These are phyloP conservation scores for Trichoderma gracile DNA, from an alignment of 2,329 filamentous ascomycete genomes.

Conservation along the genomic window DNA sequence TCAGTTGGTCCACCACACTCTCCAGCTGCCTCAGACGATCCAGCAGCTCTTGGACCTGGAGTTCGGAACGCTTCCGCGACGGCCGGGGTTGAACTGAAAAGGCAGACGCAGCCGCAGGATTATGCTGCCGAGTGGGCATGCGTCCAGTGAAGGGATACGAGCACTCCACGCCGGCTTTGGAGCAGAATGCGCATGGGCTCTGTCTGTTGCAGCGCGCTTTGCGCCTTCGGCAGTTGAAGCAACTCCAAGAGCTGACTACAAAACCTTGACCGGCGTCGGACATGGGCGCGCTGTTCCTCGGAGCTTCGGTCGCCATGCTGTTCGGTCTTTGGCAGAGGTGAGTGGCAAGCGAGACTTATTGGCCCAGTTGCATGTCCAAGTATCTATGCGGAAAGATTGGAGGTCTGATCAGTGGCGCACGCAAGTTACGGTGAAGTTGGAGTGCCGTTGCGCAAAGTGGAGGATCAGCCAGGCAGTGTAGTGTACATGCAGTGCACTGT, in stretches of 20 bases:
- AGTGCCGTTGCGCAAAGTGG: background rate
- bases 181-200: slow-evolving; percentile 36
- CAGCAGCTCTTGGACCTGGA: slow-evolving; percentile 29
- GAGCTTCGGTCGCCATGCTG: background rate
- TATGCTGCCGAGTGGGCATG: slow-evolving; percentile 32
- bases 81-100: slow-evolving; percentile 27
- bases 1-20: slow-evolving; percentile 31
- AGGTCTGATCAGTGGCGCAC: too few species aligned
- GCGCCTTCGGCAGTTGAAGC: slow-evolving; percentile 37
- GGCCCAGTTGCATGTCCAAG: background rate
- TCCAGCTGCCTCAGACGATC: slow-evolving; percentile 33
- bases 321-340: background rate
- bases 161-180: slow-evolving; percentile 34
- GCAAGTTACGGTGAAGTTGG: background rate
- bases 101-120: slow-evolving; percentile 12
- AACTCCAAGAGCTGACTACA: slow-evolving; percentile 33
- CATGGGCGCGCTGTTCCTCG: background rate
- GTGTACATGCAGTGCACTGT: too few species aligned
- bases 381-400: background rate
- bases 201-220: slow-evolving; percentile 37
- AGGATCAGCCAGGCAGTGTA: too few species aligned
- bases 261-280: background rate
- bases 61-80: slow-evolving; percentile 34
- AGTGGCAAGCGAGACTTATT: background rate
- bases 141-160: slow-evolving; percentile 38